Conservation (phyloP, 164 flowering plant genomes). For the Vitis rupestris region DNA sequence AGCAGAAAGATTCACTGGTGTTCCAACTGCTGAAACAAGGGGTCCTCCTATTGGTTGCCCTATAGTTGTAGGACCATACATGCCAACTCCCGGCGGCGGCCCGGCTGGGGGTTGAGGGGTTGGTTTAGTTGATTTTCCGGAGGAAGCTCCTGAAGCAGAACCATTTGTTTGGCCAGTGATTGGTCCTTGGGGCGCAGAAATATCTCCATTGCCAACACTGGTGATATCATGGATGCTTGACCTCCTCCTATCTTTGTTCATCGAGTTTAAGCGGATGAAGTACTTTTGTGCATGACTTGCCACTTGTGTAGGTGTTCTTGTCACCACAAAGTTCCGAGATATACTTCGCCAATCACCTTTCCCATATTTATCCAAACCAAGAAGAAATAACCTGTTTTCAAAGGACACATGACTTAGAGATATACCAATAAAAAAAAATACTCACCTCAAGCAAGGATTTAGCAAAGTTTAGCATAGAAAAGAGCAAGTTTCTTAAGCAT, state of each 20-base stretch:
- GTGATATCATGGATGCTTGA: constrained; percentile 95
- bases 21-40: constrained; percentile 80
- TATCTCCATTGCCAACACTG: constrained; percentile 61
- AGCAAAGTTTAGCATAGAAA: not conserved
- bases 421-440: not conserved
- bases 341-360: constrained; percentile 98
- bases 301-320: constrained; percentile 93
- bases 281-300: constrained; percentile 97
- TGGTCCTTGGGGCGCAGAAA: constrained; percentile 64
- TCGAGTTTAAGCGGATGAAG: constrained; percentile 86
- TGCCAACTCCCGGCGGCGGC: constrained; percentile 38
- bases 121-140: constrained; percentile 55
- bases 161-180: constrained; percentile 74
- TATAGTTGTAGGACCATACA: constrained; percentile 66
- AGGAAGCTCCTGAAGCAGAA: constrained; percentile 35
- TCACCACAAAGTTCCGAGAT: constrained; percentile 84
- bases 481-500: too few species aligned
- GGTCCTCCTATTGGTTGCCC: constrained; percentile 88
- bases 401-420: not conserved
- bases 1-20: constrained; percentile 71
- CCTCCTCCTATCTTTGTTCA: constrained; percentile 90
- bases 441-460: too few species aligned
- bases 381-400: constrained; percentile 73
- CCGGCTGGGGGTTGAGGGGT: constrained; percentile 39
- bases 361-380: constrained; percentile 90